Evolutionary conservation across 2,329 filamentous ascomycete genomes (phyloP), one percentile per base, ranked within the genome.

Genomic region (Trichoderma afroharzianum): DNA sequence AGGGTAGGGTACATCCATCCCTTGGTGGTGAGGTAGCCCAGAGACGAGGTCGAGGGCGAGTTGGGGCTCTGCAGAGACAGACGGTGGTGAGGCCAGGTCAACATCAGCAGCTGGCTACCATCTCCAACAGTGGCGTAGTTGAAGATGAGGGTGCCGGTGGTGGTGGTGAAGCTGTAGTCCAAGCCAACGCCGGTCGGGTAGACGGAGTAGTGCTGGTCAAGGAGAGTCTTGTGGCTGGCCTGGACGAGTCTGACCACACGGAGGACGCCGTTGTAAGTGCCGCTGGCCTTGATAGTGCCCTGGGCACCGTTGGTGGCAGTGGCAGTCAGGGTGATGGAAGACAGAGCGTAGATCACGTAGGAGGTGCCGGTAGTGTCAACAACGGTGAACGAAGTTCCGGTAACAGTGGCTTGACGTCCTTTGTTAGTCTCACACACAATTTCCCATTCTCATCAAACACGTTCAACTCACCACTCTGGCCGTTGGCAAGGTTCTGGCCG

Each of bases 81-180:
- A n/a, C 75, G 73, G 71, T 76, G 75, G 68, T 76, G 75, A 7
- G 75, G 75, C 73, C 73, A 76, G 24, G 75, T 76, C 47, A 76
- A 62, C 75, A 76, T 71, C 28, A 76, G 72, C 5, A 76, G 73
- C 14, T 75, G 43, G 68, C 61, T 71, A 11, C 64, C 74, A 59
- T 72, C 71, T 11, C 75, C 75, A 7, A 72, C 71, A 9, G 75
- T 76, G 57, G 57, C 58, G 71, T 73, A 76, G 70, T 71, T 74
- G 74, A 76, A 76, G 59, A 73, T 73, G 59, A 76, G 58, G 3
- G 72, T 75, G 36, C 75, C 75, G 11, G 73, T 70, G 24, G 72
- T 72, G 67, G 59, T 63, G 26, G 72, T 72, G 53, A 76, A 76
- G 30, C 71, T 70, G 53, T 76, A 76, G 64, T 76, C 75, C 26